phyloP scores from a whole-genome alignment of 2,329 filamentous ascomycete genomes.

The Emergomyces africanus region DNA sequence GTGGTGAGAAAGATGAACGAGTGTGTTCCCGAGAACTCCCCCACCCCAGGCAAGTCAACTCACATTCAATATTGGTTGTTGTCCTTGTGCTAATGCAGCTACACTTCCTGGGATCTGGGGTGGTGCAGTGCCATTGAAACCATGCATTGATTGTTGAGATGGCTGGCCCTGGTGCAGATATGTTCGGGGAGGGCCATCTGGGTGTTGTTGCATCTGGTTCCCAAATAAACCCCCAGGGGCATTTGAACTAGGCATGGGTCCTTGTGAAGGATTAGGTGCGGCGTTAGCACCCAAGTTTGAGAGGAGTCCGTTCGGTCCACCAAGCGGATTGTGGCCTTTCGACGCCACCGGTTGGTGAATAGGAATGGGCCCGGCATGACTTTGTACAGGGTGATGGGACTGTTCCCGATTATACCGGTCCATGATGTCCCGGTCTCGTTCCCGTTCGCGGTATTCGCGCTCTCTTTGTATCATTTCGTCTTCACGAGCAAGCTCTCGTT shows the following conservation, averaged over 20 bases:
- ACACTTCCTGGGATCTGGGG: conserved; percentile 37
- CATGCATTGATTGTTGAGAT: conserved; percentile 40
- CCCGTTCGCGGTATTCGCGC: conserved; percentile 37
- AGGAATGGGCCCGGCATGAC: conserved; percentile 74
- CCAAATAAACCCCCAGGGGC: conserved; percentile 56
- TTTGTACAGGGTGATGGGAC: conserved; percentile 63
- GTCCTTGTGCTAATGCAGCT: conserved; percentile 56
- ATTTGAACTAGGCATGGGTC: conserved; percentile 45
- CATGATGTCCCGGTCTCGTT: conserved; percentile 38
- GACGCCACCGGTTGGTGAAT: conserved; percentile 91
- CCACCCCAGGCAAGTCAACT: conserved; percentile 25
- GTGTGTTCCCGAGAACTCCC: not conserved
- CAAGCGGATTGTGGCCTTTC: conserved; percentile 66
- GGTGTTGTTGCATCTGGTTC: conserved; percentile 51
- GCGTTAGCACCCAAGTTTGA: conserved; percentile 54
- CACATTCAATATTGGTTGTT: conserved; percentile 67
- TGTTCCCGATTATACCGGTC: conserved; percentile 52
- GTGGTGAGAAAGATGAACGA: too few species aligned
- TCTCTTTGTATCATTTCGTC: conserved; percentile 47
- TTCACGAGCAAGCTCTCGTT: conserved; percentile 33
- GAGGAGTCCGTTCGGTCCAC: conserved; percentile 81
- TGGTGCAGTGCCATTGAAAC: conserved; percentile 30
- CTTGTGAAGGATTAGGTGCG: conserved; percentile 40
- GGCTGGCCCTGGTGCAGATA: conserved; percentile 50
- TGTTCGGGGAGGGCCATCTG: conserved; percentile 41